These are phyloP conservation scores for Ustilago vetiveriae DNA, from an alignment of 1,284 basidiomycete genomes.

Conservation along the genomic window DNA sequence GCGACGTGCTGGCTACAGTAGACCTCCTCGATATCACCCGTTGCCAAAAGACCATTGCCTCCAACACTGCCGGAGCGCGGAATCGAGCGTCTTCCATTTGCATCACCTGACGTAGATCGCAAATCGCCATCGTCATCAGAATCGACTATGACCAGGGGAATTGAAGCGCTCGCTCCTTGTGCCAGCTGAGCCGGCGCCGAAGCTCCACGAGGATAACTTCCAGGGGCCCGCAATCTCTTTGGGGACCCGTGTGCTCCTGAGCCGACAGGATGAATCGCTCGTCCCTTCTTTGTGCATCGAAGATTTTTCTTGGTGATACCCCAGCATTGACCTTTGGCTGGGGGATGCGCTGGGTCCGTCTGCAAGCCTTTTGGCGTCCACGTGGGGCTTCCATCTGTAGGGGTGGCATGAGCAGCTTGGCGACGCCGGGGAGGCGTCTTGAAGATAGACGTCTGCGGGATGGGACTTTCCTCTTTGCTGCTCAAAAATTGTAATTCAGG, in stretches of 20 bases:
- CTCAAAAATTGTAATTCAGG: not conserved
- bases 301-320: conserved; percentile 51
- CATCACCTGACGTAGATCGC: not conserved
- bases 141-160: conserved; percentile 19
- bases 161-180: not conserved
- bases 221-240: not conserved
- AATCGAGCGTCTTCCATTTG: not conserved
- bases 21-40: conserved; percentile 18
- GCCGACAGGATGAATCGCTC: not conserved
- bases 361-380: conserved; percentile 14
- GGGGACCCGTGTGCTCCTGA: not conserved
- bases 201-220: not conserved
- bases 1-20: conserved; percentile 54
- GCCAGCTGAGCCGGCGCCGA: conserved; percentile 7
- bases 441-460: too few species aligned
- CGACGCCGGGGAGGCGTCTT: not conserved
- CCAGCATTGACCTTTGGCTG: conserved; percentile 49
- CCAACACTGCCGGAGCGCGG: not conserved
- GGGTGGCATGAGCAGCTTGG: not conserved
- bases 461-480: not conserved
- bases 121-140: conserved; percentile 10
- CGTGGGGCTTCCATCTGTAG: not conserved
- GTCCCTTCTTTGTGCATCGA: conserved; percentile 40
- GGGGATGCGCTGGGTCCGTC: conserved; percentile 10
- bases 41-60: too few species aligned